These are phyloP conservation scores for Amanita pallidorosea DNA, from an alignment of 768 basidiomycete species.

Conservation along the genomic window DNA sequence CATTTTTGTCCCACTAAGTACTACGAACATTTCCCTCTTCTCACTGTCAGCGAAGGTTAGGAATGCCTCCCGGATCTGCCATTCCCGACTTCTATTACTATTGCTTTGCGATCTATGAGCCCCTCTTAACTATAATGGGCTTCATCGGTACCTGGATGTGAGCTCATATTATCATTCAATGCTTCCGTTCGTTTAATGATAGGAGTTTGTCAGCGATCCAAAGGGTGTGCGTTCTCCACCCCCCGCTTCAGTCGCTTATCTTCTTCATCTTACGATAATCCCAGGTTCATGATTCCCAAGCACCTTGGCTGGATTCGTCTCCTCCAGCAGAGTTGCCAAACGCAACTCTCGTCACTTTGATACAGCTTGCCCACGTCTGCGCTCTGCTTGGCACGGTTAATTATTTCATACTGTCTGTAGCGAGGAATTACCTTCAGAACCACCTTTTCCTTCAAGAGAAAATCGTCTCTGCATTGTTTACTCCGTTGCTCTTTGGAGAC, in stretches of 20 bases:
- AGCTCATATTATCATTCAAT: constrained; percentile 10
- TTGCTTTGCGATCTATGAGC: constrained; percentile 68
- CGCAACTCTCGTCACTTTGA: constrained; percentile 58
- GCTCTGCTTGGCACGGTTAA: constrained; percentile 66
- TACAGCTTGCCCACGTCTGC: constrained; percentile 73
- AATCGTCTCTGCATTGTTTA: constrained; percentile 50
- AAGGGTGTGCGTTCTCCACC: constrained; percentile 34
- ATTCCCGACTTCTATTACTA: constrained; percentile 66
- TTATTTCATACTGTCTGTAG: constrained; percentile 50
- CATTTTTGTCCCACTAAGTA: too few relatives aligned
- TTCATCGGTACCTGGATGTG: constrained; percentile 52
- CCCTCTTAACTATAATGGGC: constrained; percentile 50
- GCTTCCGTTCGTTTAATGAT: neutral
- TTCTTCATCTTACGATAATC: neutral
- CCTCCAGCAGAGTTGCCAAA: constrained; percentile 42
- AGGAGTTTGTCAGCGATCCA: constrained; percentile 37
- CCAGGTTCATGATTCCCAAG: constrained; percentile 69
- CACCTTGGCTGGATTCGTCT: constrained; percentile 48
- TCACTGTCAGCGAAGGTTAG: neutral
- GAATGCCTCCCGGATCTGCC: constrained; percentile 43
- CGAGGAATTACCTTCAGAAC: constrained; percentile 45
- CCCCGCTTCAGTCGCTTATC: neutral
- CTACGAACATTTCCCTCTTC: neutral
- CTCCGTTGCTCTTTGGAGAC: constrained; percentile 63
- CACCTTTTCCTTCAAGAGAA: constrained; percentile 65